phyloP scores from a whole-genome alignment of 1,284 basidiomycete species.

The Ganoderma multipileum region DNA sequence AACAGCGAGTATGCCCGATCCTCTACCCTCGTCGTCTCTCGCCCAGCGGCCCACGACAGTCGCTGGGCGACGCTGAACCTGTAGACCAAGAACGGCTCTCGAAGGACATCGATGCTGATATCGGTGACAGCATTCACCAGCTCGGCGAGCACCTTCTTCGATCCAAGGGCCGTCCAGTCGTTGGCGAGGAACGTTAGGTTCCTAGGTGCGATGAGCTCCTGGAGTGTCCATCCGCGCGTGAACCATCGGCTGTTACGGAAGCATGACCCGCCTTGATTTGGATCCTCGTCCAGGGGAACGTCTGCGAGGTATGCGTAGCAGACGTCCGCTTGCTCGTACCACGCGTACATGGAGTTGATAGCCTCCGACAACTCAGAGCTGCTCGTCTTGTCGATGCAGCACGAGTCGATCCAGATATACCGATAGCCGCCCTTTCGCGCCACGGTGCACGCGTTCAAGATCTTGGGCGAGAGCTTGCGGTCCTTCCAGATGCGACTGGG shows the following conservation, averaged over 20 bases:
- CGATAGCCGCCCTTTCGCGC: not conserved
- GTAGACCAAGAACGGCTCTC: too few relatives aligned
- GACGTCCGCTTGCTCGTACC: not conserved
- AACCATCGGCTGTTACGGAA: not conserved
- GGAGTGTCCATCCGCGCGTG: not conserved
- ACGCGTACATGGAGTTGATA: not conserved
- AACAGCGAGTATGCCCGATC: not conserved
- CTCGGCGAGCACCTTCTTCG: not conserved
- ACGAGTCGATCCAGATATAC: not conserved
- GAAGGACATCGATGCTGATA: not conserved
- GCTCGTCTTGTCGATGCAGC: not conserved
- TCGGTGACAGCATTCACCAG: not conserved
- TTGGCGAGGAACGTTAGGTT: not conserved
- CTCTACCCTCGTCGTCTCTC: conserved; percentile 2
- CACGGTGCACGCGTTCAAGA: not conserved
- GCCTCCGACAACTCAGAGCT: not conserved
- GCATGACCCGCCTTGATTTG: not conserved
- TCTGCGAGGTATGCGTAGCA: not conserved
- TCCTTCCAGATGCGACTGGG: not conserved
- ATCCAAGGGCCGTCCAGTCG: not conserved
- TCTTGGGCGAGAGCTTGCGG: not conserved
- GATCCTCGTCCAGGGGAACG: not conserved
- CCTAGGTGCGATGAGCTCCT: not conserved
- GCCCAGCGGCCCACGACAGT: not conserved
- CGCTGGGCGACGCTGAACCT: conserved; percentile 1